Base-by-base conservation (phyloP, 768 basidiomycete genomes). In the Chalciporus pseudorubinellus region DNA sequence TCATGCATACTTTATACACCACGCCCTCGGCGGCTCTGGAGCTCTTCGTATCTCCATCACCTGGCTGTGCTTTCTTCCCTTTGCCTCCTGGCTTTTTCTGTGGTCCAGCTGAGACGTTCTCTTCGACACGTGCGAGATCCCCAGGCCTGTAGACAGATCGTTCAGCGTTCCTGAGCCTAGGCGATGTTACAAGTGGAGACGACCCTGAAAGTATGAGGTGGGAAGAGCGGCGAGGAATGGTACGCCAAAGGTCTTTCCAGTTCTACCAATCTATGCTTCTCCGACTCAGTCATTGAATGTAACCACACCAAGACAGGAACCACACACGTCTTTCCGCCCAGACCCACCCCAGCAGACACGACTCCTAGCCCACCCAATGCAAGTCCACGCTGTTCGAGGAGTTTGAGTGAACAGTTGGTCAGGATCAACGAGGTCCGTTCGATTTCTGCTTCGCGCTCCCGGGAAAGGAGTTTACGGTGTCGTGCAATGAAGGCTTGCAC, bases 291-390 rank as follows among this genome's bases (percentile, higher is more conserved):
- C 4, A 22, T 48, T 40, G 34, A n/a, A 39, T 50, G 26, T 42
- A 26, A 20, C 2, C 5, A 33, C 26, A 22, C 19, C 3, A 20
- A 12, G 16, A 41, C 18, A 41, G 6, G 12, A 29, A 31, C 38
- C 40, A 57, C 70, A 64, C 67, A 95, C 93, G 85, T 94, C 74
- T 94, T 95, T 22, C 94, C 95, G 22, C 93, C 95, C 4, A 98
- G 77, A 3, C 95, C 95, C 16, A 97, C 78, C 45, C 80, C 84
- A n/a, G 93, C 76, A 21, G 78, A 76, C 1, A 80, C 76, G 2
- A 92, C 72, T 2, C 89, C 83, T 5, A 98, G 74, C 40, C 85
- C 85, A 24, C 79, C 80, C 1, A 97, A 67, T 0, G 91, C 85
- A 10, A 98, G 74, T 3, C 95, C 95, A 51, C 87, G 86, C 57